Conservation (phyloP, 202 grass and related monocot genomes). For the Digitaria exilis region DNA sequence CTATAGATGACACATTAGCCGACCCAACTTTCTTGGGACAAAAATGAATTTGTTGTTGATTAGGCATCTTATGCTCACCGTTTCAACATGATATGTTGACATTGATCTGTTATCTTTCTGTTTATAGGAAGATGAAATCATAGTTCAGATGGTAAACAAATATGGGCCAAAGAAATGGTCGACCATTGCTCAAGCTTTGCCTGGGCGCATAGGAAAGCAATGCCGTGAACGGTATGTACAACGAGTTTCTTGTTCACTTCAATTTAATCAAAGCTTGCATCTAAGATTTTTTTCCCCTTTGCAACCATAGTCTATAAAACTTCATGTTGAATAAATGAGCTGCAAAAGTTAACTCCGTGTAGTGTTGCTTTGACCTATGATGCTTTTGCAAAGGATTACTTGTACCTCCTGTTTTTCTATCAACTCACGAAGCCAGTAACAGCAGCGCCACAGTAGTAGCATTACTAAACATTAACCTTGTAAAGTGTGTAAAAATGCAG, state of each 20-base stretch:
- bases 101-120: slow-evolving; percentile 2
- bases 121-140: slow-evolving; percentile 88
- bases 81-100: not conserved
- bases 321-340: slow-evolving; percentile 10
- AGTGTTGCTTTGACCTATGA: not conserved
- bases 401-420: not conserved
- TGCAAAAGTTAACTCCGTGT: not conserved
- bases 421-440: slow-evolving; percentile 13
- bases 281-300: slow-evolving; percentile 1
- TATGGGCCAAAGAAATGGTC: slow-evolving; percentile 98
- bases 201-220: slow-evolving; percentile 97
- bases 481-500: not conserved
- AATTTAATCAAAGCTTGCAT: slow-evolving; percentile 18
- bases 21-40: not conserved
- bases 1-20: not conserved
- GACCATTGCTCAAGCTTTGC: slow-evolving; percentile 85
- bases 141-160: slow-evolving; percentile 92
- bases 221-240: slow-evolving; percentile 83
- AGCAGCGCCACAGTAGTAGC: not conserved
- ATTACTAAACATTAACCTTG: not conserved
- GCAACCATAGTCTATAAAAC: slow-evolving; percentile 1
- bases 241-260: not conserved
- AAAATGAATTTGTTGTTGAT: not conserved
- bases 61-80: not conserved
- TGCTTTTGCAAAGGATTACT: slow-evolving; percentile 18